Evolutionary conservation across 805 yeast genomes (phyloP).

Genomic region (Suhomyces xylopsoci): DNA sequence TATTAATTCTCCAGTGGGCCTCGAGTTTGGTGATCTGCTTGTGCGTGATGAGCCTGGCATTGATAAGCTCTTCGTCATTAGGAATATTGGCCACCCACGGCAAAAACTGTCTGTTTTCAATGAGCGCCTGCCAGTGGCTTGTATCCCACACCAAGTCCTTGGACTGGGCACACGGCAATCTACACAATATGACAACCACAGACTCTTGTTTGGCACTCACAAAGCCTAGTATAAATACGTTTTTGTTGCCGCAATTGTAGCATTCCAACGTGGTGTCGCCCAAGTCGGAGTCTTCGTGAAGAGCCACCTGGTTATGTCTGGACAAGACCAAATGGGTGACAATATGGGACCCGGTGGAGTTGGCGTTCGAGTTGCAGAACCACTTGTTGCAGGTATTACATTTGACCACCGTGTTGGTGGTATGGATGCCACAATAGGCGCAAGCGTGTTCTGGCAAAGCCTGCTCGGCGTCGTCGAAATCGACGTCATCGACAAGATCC

Average conservation of each 20-base stretch:
- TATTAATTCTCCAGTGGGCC: constrained; percentile 74
- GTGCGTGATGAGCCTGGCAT: constrained; percentile 54
- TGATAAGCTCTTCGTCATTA: constrained; percentile 56
- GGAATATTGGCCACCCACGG: constrained; percentile 81
- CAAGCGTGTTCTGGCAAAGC: constrained; percentile 36
- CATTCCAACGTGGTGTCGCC: constrained; percentile 90
- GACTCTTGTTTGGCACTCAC: constrained; percentile 84
- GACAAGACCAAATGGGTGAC: constrained; percentile 81
- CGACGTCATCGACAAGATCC: constrained; percentile 9
- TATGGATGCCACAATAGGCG: constrained; percentile 71
- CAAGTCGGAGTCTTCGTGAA: constrained; percentile 76
- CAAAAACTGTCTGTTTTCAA: constrained; percentile 73
- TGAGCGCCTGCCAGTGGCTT: constrained; percentile 80
- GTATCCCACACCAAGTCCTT: constrained; percentile 85
- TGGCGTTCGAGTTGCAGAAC: constrained; percentile 80
- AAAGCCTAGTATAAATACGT: constrained; percentile 79
- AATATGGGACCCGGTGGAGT: constrained; percentile 68
- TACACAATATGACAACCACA: constrained; percentile 81
- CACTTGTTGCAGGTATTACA: constrained; percentile 78
- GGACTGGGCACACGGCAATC: constrained; percentile 81
- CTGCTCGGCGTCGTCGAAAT: background rate
- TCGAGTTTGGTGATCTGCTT: constrained; percentile 72
- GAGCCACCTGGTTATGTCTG: constrained; percentile 67
- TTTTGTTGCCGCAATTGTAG: constrained; percentile 82
- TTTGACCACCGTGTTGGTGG: constrained; percentile 63